phyloP scores from a whole-genome alignment of 2,329 filamentous ascomycete genomes.

The Dactylellina cionopaga region DNA sequence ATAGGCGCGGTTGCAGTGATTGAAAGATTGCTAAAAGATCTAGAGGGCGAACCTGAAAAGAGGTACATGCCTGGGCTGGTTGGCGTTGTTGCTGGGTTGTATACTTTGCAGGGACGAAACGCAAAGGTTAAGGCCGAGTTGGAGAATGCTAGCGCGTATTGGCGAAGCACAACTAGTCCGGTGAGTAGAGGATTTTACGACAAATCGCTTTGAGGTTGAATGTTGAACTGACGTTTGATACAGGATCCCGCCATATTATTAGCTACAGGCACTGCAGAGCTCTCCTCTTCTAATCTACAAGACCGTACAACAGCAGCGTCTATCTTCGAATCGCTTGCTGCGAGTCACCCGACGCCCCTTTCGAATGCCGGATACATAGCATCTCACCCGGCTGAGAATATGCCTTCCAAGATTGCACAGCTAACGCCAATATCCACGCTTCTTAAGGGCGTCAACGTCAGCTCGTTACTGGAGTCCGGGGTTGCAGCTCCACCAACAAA shows the following conservation, averaged over 20 bases:
- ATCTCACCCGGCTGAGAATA: constrained; percentile 71
- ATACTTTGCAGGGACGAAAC: constrained; percentile 78
- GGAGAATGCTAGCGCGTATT: constrained; percentile 81
- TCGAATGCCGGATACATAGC: constrained; percentile 87
- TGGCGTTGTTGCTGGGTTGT: constrained; percentile 80
- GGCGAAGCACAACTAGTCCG: constrained; percentile 69
- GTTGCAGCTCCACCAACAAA: constrained; percentile 67
- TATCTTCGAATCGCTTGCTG: constrained; percentile 79
- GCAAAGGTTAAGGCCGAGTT: constrained; percentile 77
- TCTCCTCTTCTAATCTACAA: constrained; percentile 75
- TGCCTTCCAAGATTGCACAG: constrained; percentile 64
- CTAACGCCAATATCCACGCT: constrained; percentile 73
- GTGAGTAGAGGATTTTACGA: constrained; percentile 36
- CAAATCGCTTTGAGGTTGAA: neutral
- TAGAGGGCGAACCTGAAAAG: constrained; percentile 59
- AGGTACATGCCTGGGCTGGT: constrained; percentile 78
- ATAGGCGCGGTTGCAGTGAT: constrained; percentile 54
- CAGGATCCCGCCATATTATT: constrained; percentile 72
- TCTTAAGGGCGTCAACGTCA: constrained; percentile 70
- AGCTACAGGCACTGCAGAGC: constrained; percentile 82
- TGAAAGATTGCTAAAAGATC: constrained; percentile 55
- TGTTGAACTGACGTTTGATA: constrained; percentile 13
- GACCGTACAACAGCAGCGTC: constrained; percentile 77
- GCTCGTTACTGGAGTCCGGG: constrained; percentile 73
- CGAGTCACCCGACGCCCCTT: constrained; percentile 71